A percentile compares a stretch with the other conserved stretches of the same genome.
Evolutionary conservation across 192 early-diverging fungal genomes (phyloP).

Genomic region (Coemansia sp.): DNA sequence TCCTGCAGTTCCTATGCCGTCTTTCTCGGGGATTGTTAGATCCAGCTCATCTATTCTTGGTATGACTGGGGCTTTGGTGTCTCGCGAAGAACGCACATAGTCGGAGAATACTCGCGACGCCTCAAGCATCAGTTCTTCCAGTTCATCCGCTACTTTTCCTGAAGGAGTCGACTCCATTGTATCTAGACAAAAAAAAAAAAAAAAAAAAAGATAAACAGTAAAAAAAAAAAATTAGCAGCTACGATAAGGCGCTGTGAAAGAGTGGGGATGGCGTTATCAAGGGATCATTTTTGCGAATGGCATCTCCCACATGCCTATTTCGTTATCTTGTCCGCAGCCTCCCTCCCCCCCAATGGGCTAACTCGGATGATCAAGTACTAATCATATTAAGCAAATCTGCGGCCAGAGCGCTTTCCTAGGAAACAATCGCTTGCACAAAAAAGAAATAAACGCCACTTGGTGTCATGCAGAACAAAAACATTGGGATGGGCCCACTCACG

Average conservation of each 20-base stretch:
- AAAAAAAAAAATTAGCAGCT: not conserved
- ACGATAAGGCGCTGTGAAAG: not conserved
- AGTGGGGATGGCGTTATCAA: not conserved
- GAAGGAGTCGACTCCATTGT: not conserved
- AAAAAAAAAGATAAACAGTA: not conserved
- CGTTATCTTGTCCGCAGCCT: not conserved
- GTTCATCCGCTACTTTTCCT: slow-evolving; percentile 17
- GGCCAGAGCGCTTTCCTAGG: not conserved
- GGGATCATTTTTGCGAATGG: not conserved
- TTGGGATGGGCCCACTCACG: not conserved
- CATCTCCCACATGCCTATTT: not conserved
- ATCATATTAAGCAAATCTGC: too few relatives aligned
- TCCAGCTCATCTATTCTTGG: not conserved
- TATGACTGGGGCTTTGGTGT: not conserved
- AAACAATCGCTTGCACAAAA: not conserved
- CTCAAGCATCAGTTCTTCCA: slow-evolving; percentile 13
- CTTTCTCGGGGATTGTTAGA: slow-evolving; percentile 6
- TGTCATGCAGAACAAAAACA: slow-evolving; percentile 3
- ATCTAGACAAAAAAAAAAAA: not conserved
- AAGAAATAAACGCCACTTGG: not conserved
- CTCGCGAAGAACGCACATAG: slow-evolving; percentile 15
- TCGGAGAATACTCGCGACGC: slow-evolving; percentile 23
- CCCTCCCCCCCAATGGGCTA: not conserved
- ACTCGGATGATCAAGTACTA: too few relatives aligned
- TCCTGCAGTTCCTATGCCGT: slow-evolving; percentile 1